These are phyloP conservation scores for Miscanthus lutarioriparius DNA, from an alignment of 176 grass and related monocot species.

Conservation along the genomic window DNA sequence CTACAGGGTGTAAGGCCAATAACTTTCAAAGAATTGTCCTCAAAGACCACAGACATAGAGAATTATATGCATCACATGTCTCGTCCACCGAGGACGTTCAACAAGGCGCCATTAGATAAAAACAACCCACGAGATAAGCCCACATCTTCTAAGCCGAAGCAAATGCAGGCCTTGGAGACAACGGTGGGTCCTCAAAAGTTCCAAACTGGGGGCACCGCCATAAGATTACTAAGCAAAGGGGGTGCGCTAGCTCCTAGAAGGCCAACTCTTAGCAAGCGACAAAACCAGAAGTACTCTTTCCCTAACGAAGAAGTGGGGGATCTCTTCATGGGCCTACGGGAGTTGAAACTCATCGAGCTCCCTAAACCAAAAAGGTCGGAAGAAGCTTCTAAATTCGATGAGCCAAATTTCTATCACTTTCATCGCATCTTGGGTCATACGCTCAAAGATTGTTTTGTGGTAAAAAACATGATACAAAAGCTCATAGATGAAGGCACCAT, in stretches of 20 bases:
- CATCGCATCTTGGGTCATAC: not conserved
- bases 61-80: not conserved
- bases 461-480: not conserved
- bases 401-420: not conserved
- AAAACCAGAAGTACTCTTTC: conserved; percentile 6
- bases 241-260: not conserved
- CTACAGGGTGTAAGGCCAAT: not conserved
- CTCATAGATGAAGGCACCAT: not conserved
- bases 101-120: no score
- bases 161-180: not conserved
- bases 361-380: not conserved
- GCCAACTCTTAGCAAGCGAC: not conserved
- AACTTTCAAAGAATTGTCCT: not conserved
- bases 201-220: rapidly evolving
- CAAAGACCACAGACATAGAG: not conserved
- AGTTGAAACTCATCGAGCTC: not conserved
- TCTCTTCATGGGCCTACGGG: rapidly evolving
- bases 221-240: rapidly evolving
- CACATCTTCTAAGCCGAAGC: not conserved
- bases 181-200: rapidly evolving
- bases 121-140: no score
- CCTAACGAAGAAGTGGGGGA: not conserved
- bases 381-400: not conserved
- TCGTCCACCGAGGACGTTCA: not conserved
- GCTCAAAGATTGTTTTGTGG: not conserved